Base-by-base conservation (phyloP, 495 filamentous ascomycete species). In the Hyaloscypha bicolor region DNA sequence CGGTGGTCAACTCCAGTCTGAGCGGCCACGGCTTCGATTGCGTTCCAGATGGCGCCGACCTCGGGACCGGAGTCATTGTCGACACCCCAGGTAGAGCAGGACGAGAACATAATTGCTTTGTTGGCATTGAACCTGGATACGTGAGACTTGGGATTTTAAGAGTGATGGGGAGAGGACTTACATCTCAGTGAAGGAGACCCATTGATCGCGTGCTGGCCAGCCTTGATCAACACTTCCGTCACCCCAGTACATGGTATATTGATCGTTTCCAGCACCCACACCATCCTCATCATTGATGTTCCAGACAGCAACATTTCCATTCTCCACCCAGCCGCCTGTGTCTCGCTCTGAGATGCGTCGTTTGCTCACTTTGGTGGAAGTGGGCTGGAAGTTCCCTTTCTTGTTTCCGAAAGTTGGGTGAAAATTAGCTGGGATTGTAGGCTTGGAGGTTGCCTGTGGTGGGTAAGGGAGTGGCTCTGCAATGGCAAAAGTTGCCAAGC, bases 1-100 rank as follows among this genome's bases (percentile, higher is more conserved):
- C 77, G 69, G 57, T 73, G 68, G 63, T 79, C 77, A 32, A 79
- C 76, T 31, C 67, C 39, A 1, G 78, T 61, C 1, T 67, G 69
- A 32, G 66, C 55, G 11, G 77, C 68, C 48, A 76, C 71, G n/a
- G 66, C 33, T 45, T 76, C 62, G 56, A 79, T 79, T 9, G 75
- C 74, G 32, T 78, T 55, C 48, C 71, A 78, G 33, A 79, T 78
- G 33, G 66, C 55, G 19, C 69, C 66, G 55, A 78, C 71, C 60
- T 76, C 67, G 11, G 66, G 64, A 22, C 65, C 73, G 30, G 64
- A 30, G 61, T 70, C 19, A 56, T 62, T 53, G 9, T 33, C 55
- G 16, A 65, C 61, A 8, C 16, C 16, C n/a, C 19, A 56, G n/a
- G 48, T 55, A 29, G 60, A 55, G 25, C 63, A 56, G 31, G 53